These are phyloP conservation scores for Arabidopsis arenosa DNA, from an alignment of 345 rosid species.

Conservation along the genomic window DNA sequence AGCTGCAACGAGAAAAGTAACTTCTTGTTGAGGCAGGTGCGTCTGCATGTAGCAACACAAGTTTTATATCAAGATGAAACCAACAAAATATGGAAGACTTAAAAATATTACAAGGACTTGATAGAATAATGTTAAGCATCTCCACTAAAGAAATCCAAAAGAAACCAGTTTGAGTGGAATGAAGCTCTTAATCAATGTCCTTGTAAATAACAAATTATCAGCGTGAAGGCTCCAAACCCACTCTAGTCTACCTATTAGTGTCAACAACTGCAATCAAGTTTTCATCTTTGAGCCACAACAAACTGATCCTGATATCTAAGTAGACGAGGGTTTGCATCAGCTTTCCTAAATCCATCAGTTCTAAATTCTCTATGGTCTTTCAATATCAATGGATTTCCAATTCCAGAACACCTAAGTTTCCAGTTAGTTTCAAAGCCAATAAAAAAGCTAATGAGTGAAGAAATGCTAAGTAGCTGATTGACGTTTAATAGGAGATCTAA, in stretches of 20 bases:
- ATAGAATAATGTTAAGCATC: not conserved
- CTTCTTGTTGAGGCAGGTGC: conserved; percentile 47
- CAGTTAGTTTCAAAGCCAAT: not conserved
- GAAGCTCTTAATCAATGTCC: not conserved
- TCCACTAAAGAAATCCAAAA: not conserved
- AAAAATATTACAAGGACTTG: not conserved
- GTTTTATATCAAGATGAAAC: conserved; percentile 7
- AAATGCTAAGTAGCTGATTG: not conserved
- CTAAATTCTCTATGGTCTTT: not conserved
- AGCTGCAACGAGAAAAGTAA: conserved; percentile 65
- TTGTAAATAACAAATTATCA: not conserved
- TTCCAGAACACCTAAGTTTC: conserved; percentile 4
- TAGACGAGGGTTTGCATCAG: not conserved
- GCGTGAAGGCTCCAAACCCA: not conserved
- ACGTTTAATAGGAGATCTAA: not conserved
- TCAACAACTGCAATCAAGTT: conserved; percentile 4
- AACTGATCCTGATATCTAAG: not conserved
- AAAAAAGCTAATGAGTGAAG: not conserved
- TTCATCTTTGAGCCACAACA: not conserved
- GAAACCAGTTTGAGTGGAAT: not conserved
- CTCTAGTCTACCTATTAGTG: not conserved
- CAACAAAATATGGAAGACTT: not conserved
- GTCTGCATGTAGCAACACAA: conserved; percentile 47
- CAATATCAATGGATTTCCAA: conserved; percentile 7
- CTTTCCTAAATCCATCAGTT: not conserved